Conservation (phyloP, 2,329 filamentous ascomycete genomes). For the Xylaria arbuscula region DNA sequence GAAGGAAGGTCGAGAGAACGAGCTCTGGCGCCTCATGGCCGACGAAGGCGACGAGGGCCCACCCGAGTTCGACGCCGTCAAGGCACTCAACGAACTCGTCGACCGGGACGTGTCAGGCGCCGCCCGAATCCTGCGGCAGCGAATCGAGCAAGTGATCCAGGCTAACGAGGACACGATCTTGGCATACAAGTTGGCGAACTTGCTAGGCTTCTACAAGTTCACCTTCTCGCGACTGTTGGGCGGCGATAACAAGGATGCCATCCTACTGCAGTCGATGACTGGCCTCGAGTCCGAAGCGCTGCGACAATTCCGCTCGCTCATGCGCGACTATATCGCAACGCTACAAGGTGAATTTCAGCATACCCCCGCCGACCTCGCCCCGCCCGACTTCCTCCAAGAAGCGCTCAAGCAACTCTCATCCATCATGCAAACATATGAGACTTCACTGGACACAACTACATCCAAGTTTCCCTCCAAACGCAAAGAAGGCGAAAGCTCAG, state of each 20-base stretch:
- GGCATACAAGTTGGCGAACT: slow-evolving; percentile 89
- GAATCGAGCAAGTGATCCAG: slow-evolving; percentile 91
- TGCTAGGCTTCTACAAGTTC: slow-evolving; percentile 87
- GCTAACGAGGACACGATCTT: slow-evolving; percentile 90
- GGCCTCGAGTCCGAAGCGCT: slow-evolving; percentile 80
- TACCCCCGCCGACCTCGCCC: slow-evolving; percentile 76
- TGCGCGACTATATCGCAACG: slow-evolving; percentile 81
- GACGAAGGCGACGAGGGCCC: slow-evolving; percentile 63
- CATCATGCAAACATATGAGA: slow-evolving; percentile 88
- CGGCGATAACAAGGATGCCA: slow-evolving; percentile 61
- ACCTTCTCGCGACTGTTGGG: slow-evolving; percentile 87
- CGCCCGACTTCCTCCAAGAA: slow-evolving; percentile 83
- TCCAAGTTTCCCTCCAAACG: slow-evolving; percentile 1
- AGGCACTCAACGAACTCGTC: slow-evolving; percentile 85
- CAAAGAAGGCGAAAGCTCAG: slow-evolving; percentile 4
- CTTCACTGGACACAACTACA: slow-evolving; percentile 70
- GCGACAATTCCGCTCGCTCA: slow-evolving; percentile 82
- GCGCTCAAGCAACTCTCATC: slow-evolving; percentile 80
- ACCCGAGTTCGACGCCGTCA: slow-evolving; percentile 78
- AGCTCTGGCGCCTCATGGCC: slow-evolving; percentile 79
- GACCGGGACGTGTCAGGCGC: slow-evolving; percentile 87
- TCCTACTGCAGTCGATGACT: slow-evolving; percentile 74
- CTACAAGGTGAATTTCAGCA: slow-evolving; percentile 78
- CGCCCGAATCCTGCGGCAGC: slow-evolving; percentile 84
- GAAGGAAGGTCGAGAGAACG: slow-evolving; percentile 80